Percentiles rank a stretch among this genome's conserved stretches.
phyloP scores from a whole-genome alignment of 2,329 filamentous ascomycete genomes.

The Bipolaris zeicola region DNA sequence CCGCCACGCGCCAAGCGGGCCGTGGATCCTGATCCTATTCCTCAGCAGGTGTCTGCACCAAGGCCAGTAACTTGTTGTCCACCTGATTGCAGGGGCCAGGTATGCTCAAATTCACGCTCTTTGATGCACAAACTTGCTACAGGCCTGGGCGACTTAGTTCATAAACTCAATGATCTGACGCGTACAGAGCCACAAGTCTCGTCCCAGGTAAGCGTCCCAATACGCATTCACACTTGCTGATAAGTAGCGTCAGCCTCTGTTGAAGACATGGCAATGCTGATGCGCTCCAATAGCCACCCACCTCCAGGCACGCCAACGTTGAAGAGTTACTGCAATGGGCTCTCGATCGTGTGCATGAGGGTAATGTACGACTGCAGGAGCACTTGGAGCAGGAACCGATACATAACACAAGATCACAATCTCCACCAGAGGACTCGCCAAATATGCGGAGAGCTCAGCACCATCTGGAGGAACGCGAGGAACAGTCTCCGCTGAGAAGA shows the following conservation, averaged over 20 bases:
- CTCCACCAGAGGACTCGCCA: conserved; percentile 19
- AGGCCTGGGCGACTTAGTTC: conserved; percentile 25
- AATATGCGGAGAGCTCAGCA: conserved; percentile 36
- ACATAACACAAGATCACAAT: conserved; percentile 16
- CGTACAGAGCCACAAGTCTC: conserved; percentile 25
- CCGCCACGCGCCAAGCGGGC: conserved; percentile 24
- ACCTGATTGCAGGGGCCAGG: conserved; percentile 30
- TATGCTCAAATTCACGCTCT: conserved; percentile 29
- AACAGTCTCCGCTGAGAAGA: conserved; percentile 26
- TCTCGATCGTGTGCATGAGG: conserved; percentile 32
- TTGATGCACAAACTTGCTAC: conserved; percentile 34
- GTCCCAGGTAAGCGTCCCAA: conserved; percentile 25
- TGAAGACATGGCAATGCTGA: conserved; percentile 13
- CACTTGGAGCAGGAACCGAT: conserved; percentile 19
- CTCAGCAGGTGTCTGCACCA: conserved; percentile 27
- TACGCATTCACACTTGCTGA: background rate
- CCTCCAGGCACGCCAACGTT: conserved; percentile 15
- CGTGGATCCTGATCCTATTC: conserved; percentile 23
- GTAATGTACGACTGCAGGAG: conserved; percentile 25
- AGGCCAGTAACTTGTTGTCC: conserved; percentile 31
- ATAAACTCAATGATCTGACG: conserved; percentile 26
- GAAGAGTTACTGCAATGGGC: conserved; percentile 31
- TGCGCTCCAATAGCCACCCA: conserved; percentile 20
- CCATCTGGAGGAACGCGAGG: conserved; percentile 28
- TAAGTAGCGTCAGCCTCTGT: conserved; percentile 2